Evolutionary conservation across 129 eudicot genomes (phyloP), one percentile per base, ranked within the genome.

Genomic region (Calendula officinalis): DNA sequence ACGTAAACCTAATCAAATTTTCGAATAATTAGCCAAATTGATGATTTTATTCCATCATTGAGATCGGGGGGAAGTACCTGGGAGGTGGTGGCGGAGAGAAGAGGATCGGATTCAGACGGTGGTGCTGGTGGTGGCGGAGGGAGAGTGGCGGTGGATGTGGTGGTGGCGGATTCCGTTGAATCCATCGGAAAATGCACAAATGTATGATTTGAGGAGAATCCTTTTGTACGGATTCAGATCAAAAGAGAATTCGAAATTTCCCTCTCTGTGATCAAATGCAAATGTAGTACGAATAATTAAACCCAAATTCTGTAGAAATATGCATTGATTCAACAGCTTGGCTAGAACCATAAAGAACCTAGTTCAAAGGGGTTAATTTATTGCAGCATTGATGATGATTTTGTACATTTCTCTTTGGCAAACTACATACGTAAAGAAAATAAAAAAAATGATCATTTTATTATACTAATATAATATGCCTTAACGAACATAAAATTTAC

Each of bases 161-260:
- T 5, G 67, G 72, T 56, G 78, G 78, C 7, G 11, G 71, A 43
- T 53, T 54, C 67, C 66, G 66, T 17, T 59, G 36, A 56, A 27
- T 73, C 56, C 78, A 74, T 74, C 55, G 64, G 73, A 58, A 52
- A 13, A 53, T 33, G 40, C 36, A 46, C 13, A 74, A 45, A 42
- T 17, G 44, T 22, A 8, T 44, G 27, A 40, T 6, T 30, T 8
- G 56, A 41, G 47, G 40, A 10, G 17, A 60, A 27, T 34, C 12
- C 39, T 10, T 5, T 52, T 8, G 12, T 22, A 3, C 8, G 48
- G 55, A 54, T 72, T 63, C 64, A 63, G 65, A 55, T 10, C 42
- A 72, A 52, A 62, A 27, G 37, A 61, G 49, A 32, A 60, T 32
- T 39, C 27, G 14, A 9, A 30, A 37, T 12, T 41, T 17, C 34